These are phyloP conservation scores for Porodaedalea pini DNA, from an alignment of 1,284 basidiomycete species.

Conservation along the genomic window DNA sequence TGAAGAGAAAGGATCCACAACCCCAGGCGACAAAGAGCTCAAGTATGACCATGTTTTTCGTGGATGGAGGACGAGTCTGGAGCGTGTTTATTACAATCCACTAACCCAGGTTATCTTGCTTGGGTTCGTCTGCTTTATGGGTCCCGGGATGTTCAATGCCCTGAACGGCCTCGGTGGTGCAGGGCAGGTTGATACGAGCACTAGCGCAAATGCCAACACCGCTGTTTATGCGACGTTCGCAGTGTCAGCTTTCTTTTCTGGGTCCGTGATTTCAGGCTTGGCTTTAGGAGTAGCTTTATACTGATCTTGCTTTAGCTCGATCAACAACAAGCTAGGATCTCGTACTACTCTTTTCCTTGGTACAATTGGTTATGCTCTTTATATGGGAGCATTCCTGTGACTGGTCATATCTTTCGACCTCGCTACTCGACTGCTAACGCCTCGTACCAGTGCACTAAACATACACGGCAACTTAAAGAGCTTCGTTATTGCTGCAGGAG, in stretches of 20 bases:
- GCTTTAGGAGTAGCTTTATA: too few species aligned
- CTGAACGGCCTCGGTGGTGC: conserved; percentile 32
- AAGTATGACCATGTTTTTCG: too few species aligned
- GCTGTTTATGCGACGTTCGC: conserved; percentile 31
- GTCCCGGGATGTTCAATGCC: conserved; percentile 30
- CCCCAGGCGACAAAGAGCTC: too few species aligned
- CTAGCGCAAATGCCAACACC: conserved; percentile 30
- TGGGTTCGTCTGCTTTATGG: conserved; percentile 36
- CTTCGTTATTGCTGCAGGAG: conserved; percentile 53
- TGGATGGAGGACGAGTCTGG: conserved; percentile 18
- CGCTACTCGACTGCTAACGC: conserved; percentile 20
- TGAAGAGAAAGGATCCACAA: too few species aligned
- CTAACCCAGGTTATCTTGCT: conserved; percentile 29
- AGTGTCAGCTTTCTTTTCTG: conserved; percentile 26
- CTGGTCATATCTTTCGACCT: neutral
- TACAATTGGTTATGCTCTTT: conserved; percentile 44
- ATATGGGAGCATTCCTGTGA: conserved; percentile 45
- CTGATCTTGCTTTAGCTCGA: conserved; percentile 8
- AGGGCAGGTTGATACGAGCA: conserved; percentile 29
- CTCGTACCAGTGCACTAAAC: too few species aligned
- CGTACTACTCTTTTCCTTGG: conserved; percentile 46
- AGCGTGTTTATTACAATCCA: conserved; percentile 28
- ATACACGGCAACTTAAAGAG: conserved; percentile 33
- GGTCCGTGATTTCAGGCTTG: neutral
- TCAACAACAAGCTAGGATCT: conserved; percentile 37